Evolutionary conservation across 1,284 basidiomycete species (phyloP), one percentile per base, ranked within the genome.

Genomic region (Boletus semigastroideus): DNA sequence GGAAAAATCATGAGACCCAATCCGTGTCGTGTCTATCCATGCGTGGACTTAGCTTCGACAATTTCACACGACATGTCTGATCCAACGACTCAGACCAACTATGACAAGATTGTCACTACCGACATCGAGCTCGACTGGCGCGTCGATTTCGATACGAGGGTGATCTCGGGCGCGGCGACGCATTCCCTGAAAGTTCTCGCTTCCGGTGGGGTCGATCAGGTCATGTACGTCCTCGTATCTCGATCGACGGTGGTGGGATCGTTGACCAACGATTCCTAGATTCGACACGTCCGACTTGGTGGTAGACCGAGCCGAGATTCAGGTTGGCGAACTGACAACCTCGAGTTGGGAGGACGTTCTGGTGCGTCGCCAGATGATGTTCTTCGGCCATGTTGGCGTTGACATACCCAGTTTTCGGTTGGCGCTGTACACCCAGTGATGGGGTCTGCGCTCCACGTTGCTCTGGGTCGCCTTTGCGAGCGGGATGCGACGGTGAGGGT

Each of bases 81-180:
- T 69, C 85, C 84, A 11, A 84, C 88, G 0, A 87, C 87, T 0
- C 86, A 93, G 64, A 81, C 90, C 34, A 95, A 95, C 73, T 93
- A 91, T 71, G 67, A 74, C 7, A 74, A 87, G 46, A 78, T 94
- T 59, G 71, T 75, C 2, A 85, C 88, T 2, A 76, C 79, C 41
- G 84, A 92, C 68, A 73, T 93, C 22, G 72, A 81, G 42, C 83
- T 98, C 53, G 82, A 90, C 59, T 98, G 94, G 95, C 71, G 64
- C 2, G 75, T 98, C 59, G 86, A 98, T 72, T 98, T 94, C 73
- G 66, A 78, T 1, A 66, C 74, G 10, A 74, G 85, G 62, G 72
- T 80, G 52, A 81, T 98, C 59, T 72, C 72, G n/a, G 95, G 95
- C 1, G 79, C 78, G 25, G 92, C 82, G 16, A 81, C 77, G 0